Percentiles rank a stretch among this genome's conserved stretches.
phyloP scores from a whole-genome alignment of 2,329 filamentous ascomycete species.

The Sordariomycetes sp. region DNA sequence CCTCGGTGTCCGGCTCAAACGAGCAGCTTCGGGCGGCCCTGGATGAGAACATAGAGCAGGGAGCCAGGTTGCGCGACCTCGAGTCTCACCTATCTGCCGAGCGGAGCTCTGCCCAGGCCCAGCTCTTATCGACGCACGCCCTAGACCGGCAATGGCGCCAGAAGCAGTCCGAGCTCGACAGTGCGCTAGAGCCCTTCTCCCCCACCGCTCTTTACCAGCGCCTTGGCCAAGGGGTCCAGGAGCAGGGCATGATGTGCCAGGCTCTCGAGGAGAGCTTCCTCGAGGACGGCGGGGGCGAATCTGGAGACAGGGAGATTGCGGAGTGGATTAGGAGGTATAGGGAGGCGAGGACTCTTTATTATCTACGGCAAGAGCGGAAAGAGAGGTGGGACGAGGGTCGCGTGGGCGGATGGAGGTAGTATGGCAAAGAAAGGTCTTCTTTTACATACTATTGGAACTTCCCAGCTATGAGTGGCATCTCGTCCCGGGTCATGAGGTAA shows the following conservation, averaged over 20 bases:
- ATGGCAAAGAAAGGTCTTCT: neutral
- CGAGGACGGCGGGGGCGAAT: conserved; percentile 38
- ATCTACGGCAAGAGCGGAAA: conserved; percentile 75
- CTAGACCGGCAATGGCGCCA: conserved; percentile 87
- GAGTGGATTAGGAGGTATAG: conserved; percentile 80
- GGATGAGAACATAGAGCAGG: conserved; percentile 60
- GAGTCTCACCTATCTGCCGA: conserved; percentile 47
- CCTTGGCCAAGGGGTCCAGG: conserved; percentile 62
- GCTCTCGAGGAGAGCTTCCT: conserved; percentile 91
- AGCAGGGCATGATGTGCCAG: conserved; percentile 71
- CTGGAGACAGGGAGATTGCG: conserved; percentile 63
- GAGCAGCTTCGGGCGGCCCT: conserved; percentile 55
- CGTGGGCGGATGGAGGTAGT: conserved; percentile 85
- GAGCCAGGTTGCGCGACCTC: conserved; percentile 48
- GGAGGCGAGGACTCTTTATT: conserved; percentile 68
- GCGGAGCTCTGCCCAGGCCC: conserved; percentile 64
- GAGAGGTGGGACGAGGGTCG: conserved; percentile 92
- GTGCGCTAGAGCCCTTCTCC: conserved; percentile 72
- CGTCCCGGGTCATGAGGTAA: too few species aligned
- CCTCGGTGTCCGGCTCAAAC: conserved; percentile 57
- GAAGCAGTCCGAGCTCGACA: conserved; percentile 83
- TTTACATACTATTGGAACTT: neutral
- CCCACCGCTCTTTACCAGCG: conserved; percentile 79
- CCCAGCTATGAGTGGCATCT: neutral
- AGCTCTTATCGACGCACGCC: conserved; percentile 72